Conservation (phyloP, 345 rosid genomes). For the Aegle marmelos region DNA sequence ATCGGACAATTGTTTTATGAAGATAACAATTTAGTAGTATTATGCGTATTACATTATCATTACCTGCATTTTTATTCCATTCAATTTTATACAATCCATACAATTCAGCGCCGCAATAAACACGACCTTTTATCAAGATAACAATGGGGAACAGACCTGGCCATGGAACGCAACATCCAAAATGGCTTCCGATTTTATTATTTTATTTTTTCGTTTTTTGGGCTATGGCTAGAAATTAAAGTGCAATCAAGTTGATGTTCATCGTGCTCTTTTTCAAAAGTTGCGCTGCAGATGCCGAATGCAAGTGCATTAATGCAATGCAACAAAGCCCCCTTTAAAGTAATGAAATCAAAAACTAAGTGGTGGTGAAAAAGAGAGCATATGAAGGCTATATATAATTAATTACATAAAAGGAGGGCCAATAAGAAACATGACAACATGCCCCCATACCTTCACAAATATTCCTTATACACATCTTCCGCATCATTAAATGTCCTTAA, state of each 20-base stretch:
- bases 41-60: too few relatives aligned
- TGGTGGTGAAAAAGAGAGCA: background rate
- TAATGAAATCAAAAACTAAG: background rate
- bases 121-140: too few relatives aligned
- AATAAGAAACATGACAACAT: background rate
- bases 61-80: too few relatives aligned
- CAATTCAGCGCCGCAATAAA: too few relatives aligned
- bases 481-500: background rate
- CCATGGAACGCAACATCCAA: background rate
- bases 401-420: background rate
- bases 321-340: background rate
- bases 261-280: slow-evolving; percentile 9
- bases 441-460: background rate
- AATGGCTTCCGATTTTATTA: background rate
- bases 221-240: background rate
- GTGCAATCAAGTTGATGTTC: slow-evolving; percentile 6
- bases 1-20: too few relatives aligned
- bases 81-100: too few relatives aligned
- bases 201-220: background rate
- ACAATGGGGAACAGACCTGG: background rate
- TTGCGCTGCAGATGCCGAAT: slow-evolving; percentile 5
- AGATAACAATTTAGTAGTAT: too few relatives aligned
- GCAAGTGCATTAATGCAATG: slow-evolving; percentile 5
- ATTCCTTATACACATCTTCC: slow-evolving; percentile 35
- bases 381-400: background rate